phyloP scores from a whole-genome alignment of 1,139 yeast genomes.

The Suhomyces bokatorum region DNA sequence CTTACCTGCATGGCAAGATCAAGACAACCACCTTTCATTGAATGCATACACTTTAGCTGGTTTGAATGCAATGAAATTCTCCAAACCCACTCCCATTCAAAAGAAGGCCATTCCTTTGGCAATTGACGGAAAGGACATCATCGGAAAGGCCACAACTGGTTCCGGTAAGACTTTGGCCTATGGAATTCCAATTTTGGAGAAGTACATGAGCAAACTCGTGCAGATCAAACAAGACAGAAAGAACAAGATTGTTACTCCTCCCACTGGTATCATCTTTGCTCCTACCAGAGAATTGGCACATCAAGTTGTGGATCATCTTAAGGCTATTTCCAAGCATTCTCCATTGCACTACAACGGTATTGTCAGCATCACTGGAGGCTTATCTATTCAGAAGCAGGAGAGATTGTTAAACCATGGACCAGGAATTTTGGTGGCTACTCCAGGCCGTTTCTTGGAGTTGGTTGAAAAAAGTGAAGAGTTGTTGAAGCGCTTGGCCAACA shows the following conservation, averaged over 20 bases:
- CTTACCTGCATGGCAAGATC: constrained; percentile 61
- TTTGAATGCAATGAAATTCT: constrained; percentile 57
- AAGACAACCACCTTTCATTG: constrained; percentile 32
- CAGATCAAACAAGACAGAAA: constrained; percentile 25
- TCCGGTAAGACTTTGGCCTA: constrained; percentile 97
- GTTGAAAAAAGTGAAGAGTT: constrained; percentile 61
- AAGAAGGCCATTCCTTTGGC: constrained; percentile 74
- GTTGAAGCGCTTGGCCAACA: constrained; percentile 55
- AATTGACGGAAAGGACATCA: constrained; percentile 70
- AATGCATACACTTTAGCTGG: constrained; percentile 61
- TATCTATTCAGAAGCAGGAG: constrained; percentile 90
- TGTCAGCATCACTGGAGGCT: constrained; percentile 89
- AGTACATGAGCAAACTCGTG: constrained; percentile 38
- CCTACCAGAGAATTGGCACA: constrained; percentile 97
- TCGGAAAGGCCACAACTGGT: constrained; percentile 98
- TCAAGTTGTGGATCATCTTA: constrained; percentile 83
- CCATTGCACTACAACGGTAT: constrained; percentile 60
- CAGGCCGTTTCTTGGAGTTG: constrained; percentile 88
- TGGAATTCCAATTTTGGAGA: constrained; percentile 90
- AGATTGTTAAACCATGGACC: constrained; percentile 74
- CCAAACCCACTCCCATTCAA: constrained; percentile 83
- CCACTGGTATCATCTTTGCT: constrained; percentile 80
- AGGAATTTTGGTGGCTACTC: constrained; percentile 88
- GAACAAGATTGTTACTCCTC: constrained; percentile 36
- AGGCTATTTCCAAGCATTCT: constrained; percentile 57